Evolutionary conservation across 352 stramenopile genomes (phyloP).

Genomic region (Globisporangium cederbergense): DNA sequence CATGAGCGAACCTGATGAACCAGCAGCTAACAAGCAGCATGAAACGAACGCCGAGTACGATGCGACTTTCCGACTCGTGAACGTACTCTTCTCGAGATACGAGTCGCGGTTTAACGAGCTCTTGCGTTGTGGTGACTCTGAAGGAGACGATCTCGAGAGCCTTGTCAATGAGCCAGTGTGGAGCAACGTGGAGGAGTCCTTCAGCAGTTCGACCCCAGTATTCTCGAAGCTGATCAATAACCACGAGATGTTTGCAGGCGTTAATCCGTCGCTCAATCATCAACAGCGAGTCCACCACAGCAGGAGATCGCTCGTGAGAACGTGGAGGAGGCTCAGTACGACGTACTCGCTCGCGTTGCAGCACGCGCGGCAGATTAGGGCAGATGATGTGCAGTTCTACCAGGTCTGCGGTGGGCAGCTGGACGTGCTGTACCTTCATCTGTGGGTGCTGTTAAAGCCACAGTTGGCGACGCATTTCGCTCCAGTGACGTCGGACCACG

Average conservation of each 20-base stretch:
- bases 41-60: not conserved
- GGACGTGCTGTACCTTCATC: conserved; percentile 16
- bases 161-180: not conserved
- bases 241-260: conserved; percentile 9
- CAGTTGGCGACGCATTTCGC: conserved; percentile 7
- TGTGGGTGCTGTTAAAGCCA: conserved; percentile 12
- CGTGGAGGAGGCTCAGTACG: conserved; percentile 1
- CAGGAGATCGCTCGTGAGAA: not conserved
- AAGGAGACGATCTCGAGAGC: not conserved
- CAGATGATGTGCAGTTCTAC: conserved; percentile 9
- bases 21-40: not conserved
- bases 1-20: not conserved
- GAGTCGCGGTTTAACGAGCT: conserved; percentile 8
- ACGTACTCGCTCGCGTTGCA: conserved; percentile 3
- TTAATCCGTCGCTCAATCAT: not conserved
- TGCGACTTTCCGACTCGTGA: conserved; percentile 8
- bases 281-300: not conserved
- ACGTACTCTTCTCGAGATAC: conserved; percentile 15
- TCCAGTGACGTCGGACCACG: not conserved
- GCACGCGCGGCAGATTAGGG: not conserved
- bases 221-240: conserved; percentile 13
- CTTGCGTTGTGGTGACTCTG: not conserved
- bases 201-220: not conserved
- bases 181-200: not conserved
- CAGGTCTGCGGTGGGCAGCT: not conserved